phyloP scores from a whole-genome alignment of 306 rosid genomes.

The Delonix regia region DNA sequence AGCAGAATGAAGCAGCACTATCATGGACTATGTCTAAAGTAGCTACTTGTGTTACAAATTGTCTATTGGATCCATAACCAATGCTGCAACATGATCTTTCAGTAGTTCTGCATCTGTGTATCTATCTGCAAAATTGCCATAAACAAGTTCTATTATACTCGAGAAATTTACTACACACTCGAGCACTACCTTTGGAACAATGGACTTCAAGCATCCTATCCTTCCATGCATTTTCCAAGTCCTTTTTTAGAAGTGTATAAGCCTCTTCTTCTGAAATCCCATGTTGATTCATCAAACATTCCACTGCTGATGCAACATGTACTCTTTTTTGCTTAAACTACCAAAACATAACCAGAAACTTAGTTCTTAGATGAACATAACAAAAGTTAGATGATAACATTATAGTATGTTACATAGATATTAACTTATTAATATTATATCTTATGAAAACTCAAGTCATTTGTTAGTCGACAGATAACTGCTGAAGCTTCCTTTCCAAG shows the following conservation, averaged over 20 bases:
- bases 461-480: constrained; percentile 16
- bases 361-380: no score
- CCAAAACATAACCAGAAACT: no score
- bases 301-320: constrained; percentile 39
- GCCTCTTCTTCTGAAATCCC: constrained; percentile 27
- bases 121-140: constrained; percentile 37
- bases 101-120: constrained; percentile 33
- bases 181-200: constrained; percentile 39
- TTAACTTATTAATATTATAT: not conserved
- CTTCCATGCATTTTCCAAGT: constrained; percentile 46
- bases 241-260: not conserved
- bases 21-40: no score
- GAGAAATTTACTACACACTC: constrained; percentile 45
- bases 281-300: constrained; percentile 52
- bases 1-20: no score
- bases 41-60: not conserved
- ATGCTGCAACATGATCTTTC: constrained; percentile 18
- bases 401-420: no score
- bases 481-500: constrained; percentile 28
- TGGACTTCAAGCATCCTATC: constrained; percentile 35
- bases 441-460: constrained; percentile 47
- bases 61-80: constrained; percentile 11
- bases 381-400: no score
- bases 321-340: constrained; percentile 48
- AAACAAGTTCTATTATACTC: constrained; percentile 33